A percentile compares a stretch with the other conserved stretches of the same genome.
These are phyloP conservation scores for Gossypium turneri DNA, from an alignment of 345 rosid genomes.

Conservation along the genomic window DNA sequence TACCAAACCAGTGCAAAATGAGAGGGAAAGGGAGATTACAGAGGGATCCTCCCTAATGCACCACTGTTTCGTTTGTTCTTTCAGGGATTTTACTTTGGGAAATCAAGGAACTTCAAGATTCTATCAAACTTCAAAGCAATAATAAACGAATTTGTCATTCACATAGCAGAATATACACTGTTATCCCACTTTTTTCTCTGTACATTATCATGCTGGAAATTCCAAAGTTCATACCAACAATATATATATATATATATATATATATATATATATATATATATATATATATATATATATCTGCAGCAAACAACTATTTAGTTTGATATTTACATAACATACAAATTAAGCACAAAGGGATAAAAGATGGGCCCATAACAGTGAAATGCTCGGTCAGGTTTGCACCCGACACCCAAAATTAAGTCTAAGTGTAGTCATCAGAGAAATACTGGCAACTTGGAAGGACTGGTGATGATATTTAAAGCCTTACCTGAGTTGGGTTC, in stretches of 20 bases:
- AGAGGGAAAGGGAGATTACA: too few relatives aligned
- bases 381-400: slow-evolving; percentile 18
- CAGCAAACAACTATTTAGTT: not conserved
- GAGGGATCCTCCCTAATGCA: not conserved
- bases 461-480: not conserved
- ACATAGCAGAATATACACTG: not conserved
- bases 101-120: not conserved
- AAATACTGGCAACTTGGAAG: not conserved
- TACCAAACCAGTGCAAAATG: too few relatives aligned
- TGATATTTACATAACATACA: not conserved
- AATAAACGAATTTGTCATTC: not conserved
- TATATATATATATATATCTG: not conserved
- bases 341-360: not conserved
- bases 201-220: slow-evolving; percentile 2
- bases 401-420: not conserved
- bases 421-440: not conserved
- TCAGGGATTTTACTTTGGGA: not conserved
- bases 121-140: not conserved
- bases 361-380: slow-evolving; percentile 1
- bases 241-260: too few relatives aligned
- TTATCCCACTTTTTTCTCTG: not conserved
- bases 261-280: not conserved
- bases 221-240: not conserved
- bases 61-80: slow-evolving; percentile 7
- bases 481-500: not conserved